Evolutionary conservation across 768 basidiomycete species (phyloP), one percentile per base, ranked within the genome.

Genomic region (Trametes punicea): DNA sequence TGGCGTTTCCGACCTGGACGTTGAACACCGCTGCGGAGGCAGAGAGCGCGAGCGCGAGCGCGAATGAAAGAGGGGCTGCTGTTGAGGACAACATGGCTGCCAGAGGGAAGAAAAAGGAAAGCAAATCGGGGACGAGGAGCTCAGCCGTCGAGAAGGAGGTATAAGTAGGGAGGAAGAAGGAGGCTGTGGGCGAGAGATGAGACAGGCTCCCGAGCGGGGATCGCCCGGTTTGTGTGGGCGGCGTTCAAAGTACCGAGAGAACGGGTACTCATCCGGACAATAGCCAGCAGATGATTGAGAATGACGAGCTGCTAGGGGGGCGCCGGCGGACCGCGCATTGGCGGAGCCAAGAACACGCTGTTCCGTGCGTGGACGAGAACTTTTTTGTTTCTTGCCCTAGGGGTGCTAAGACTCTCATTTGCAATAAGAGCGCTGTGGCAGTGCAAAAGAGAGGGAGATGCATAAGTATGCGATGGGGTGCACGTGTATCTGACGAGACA

Each of bases 1-100:
- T 71, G 50, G 72, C 67, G 61, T 74, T 70, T 48, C 78, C 82
- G 60, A 87, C 84, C 68, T 79, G 73, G 60, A 87, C 65, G 68
- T 84, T 75, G 63, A 77, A 71, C 56, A 81, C 74, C 61, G 70
- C 70, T 68, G 77, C 79, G 63, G 74, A 71, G 67, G 74, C 78
- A 63, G 79, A 71, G 67, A 79, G 77, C 67, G 77, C 63, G 62
- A 82, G 69, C 64, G 71, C 74, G 70, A 83, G 74, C 71, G 73
- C 76, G 63, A 81, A 64, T 62, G 75, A 74, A 67, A 78, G 52
- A 36, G 34, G 42, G 6, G 52, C 52, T 29, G 44, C 46, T 42
- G 55, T 25, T 39, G 57, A 53, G 49, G 45, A 44, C 18, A 59
- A 53, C 56, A 59, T 61, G 53, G 47, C 58, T 52, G 50, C 48